These are phyloP conservation scores for Pleurotus cornucopiae DNA, from an alignment of 768 basidiomycete species.

Conservation along the genomic window DNA sequence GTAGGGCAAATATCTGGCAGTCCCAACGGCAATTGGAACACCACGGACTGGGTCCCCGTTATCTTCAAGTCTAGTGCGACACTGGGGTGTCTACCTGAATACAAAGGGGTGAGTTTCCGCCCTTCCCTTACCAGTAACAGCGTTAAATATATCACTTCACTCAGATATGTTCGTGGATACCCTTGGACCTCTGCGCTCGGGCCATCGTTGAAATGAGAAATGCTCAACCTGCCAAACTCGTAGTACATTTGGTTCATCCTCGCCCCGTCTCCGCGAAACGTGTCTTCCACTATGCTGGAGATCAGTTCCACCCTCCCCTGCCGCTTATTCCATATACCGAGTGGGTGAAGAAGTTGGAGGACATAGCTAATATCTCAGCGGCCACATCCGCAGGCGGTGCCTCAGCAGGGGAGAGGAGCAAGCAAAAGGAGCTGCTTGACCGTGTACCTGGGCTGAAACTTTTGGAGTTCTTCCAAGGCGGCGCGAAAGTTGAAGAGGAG, in stretches of 20 bases:
- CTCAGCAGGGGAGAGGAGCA: neutral
- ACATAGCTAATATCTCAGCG: neutral
- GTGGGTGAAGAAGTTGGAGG: constrained; percentile 17
- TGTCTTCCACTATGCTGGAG: constrained; percentile 11
- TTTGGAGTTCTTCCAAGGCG: constrained; percentile 12
- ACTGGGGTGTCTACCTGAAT: constrained; percentile 25
- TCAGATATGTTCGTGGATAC: constrained; percentile 19
- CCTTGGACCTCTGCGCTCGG: constrained; percentile 17
- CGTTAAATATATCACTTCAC: neutral
- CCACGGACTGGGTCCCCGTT: constrained; percentile 30
- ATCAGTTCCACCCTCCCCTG: constrained; percentile 9
- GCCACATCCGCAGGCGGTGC: neutral
- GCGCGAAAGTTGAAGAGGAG: neutral
- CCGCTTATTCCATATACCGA: constrained; percentile 17
- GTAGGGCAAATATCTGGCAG: constrained; percentile 34
- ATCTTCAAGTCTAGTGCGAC: constrained; percentile 29
- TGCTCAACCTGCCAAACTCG: neutral
- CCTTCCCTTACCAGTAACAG: neutral
- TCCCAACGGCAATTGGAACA: constrained; percentile 31
- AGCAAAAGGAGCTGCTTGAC: constrained; percentile 1
- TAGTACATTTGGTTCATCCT: constrained; percentile 17
- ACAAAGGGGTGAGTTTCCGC: constrained; percentile 19
- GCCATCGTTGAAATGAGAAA: constrained; percentile 15
- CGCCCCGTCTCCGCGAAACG: constrained; percentile 12
- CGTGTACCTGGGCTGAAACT: constrained; percentile 11